phyloP scores from a whole-genome alignment of 345 rosid species.

The Gossypium stocksii region DNA sequence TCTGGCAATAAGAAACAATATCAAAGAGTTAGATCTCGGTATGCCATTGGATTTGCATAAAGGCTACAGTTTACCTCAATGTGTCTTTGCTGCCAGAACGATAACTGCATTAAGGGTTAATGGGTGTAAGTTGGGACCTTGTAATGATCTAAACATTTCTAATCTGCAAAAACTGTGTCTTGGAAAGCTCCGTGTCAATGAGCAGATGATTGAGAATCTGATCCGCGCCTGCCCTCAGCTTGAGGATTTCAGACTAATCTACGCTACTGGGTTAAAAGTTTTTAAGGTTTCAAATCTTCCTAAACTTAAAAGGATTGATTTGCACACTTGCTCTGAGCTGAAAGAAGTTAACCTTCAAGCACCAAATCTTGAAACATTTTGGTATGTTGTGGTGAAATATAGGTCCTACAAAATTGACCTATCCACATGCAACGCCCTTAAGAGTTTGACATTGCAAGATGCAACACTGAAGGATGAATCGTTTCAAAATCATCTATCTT shows the following conservation, averaged over 20 bases:
- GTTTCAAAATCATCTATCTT: conserved; percentile 22
- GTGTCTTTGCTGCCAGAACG: conserved; percentile 15
- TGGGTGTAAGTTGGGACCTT: conserved; percentile 27
- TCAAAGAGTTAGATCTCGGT: conserved; percentile 28
- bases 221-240: conserved; percentile 27
- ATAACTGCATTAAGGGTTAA: conserved; percentile 25
- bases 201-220: conserved; percentile 12
- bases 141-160: conserved; percentile 15
- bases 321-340: conserved; percentile 26
- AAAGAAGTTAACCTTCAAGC: conserved; percentile 19
- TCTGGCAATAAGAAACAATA: conserved; percentile 14
- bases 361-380: conserved; percentile 30
- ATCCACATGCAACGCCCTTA: conserved; percentile 21
- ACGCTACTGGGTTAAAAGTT: conserved; percentile 19
- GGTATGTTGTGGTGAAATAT: conserved; percentile 20
- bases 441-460: conserved; percentile 28
- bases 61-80: conserved; percentile 19
- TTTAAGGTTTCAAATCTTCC: conserved; percentile 15
- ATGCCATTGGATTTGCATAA: conserved; percentile 7
- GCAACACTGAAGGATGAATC: conserved; percentile 13
- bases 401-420: conserved; percentile 14
- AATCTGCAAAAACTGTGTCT: conserved; percentile 26
- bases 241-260: conserved; percentile 31
- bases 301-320: conserved; percentile 27
- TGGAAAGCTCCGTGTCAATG: conserved; percentile 19